Evolutionary conservation across 495 filamentous ascomycete species (phyloP).

Genomic region (Hypoxylon trugodes): DNA sequence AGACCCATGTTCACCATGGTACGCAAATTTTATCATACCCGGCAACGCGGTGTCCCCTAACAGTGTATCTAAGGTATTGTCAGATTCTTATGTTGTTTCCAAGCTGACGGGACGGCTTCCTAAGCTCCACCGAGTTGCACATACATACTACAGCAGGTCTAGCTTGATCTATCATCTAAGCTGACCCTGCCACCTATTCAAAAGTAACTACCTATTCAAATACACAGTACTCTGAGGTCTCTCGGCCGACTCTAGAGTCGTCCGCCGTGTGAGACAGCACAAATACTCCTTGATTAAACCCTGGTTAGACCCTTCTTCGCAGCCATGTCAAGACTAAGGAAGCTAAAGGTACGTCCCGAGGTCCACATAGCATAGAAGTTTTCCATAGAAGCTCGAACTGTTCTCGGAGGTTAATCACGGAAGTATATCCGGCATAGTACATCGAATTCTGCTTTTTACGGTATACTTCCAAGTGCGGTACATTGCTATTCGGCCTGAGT

Average conservation of each 20-base stretch:
- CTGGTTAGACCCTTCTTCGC: neutral
- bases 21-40: conserved; percentile 24
- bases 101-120: conserved; percentile 19
- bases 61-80: conserved; percentile 8
- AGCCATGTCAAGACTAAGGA: conserved; percentile 8
- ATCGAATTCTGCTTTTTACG: too few species aligned
- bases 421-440: conserved; percentile 1
- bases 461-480: too few species aligned
- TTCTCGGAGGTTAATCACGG: conserved; percentile 1
- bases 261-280: neutral
- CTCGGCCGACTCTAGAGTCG: neutral
- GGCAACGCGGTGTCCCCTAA: conserved; percentile 18
- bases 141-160: conserved; percentile 1
- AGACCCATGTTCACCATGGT: conserved; percentile 17
- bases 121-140: neutral
- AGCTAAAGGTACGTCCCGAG: conserved; percentile 8
- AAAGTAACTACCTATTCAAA: neutral
- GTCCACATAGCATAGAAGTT: conserved; percentile 4
- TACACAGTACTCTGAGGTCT: neutral
- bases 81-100: conserved; percentile 33
- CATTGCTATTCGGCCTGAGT: too few species aligned
- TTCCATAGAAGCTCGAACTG: conserved; percentile 1
- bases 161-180: conserved; percentile 22
- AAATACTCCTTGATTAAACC: neutral
- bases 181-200: conserved; percentile 13